phyloP scores from a whole-genome alignment of 805 yeast species.

The Nakazawaea populi region DNA sequence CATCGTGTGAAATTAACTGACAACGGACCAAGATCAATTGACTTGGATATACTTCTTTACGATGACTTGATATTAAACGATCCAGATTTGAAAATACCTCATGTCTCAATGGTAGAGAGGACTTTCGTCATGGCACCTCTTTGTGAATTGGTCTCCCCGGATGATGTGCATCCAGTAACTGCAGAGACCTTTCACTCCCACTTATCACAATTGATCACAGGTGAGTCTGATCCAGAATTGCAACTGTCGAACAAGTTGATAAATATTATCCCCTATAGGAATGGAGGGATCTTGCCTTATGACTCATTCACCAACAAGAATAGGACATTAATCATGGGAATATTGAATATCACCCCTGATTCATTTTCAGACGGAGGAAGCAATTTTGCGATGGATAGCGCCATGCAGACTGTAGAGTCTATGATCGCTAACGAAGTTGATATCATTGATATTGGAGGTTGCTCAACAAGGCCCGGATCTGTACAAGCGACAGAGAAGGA shows the following conservation, averaged over 20 bases:
- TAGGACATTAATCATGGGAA: conserved; percentile 77
- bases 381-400: conserved; percentile 29
- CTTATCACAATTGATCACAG: conserved; percentile 40
- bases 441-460: conserved; percentile 90
- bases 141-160: conserved; percentile 70
- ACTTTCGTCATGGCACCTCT: conserved; percentile 87
- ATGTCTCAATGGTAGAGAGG: conserved; percentile 80
- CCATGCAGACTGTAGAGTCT: conserved; percentile 38
- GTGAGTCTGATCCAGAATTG: conserved; percentile 23
- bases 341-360: conserved; percentile 87
- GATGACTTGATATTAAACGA: conserved; percentile 53
- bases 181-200: conserved; percentile 76
- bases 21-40: conserved; percentile 91
- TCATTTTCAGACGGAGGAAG: conserved; percentile 90
- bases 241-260: conserved; percentile 47
- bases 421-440: conserved; percentile 59
- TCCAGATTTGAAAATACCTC: conserved; percentile 70
- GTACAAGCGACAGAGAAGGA: conserved; percentile 52
- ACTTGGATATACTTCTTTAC: conserved; percentile 78
- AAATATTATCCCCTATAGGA: conserved; percentile 43
- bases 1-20: conserved; percentile 71
- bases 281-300: conserved; percentile 25
- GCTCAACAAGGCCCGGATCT: conserved; percentile 88
- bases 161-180: conserved; percentile 72
- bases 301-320: conserved; percentile 38